Conservation (phyloP, 2,329 filamentous ascomycete species). For the Albophoma yamanashiensis region DNA sequence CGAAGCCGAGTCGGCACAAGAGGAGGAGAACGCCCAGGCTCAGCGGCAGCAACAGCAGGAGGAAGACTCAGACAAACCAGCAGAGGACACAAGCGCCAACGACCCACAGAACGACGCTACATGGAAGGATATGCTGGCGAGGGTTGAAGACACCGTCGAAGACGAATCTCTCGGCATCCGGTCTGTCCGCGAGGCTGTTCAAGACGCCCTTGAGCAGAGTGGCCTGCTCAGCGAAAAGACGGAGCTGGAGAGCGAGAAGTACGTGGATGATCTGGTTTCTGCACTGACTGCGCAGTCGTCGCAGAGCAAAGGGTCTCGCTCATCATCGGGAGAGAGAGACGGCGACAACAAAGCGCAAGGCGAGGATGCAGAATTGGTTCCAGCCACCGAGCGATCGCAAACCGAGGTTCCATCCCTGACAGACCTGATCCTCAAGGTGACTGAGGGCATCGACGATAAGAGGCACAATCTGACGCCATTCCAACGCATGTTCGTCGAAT, state of each 20-base stretch:
- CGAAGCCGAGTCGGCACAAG: constrained; percentile 11
- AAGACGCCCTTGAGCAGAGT: constrained; percentile 43
- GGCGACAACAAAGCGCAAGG: constrained; percentile 1
- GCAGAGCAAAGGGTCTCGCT: constrained; percentile 12
- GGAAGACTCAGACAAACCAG: constrained; percentile 12
- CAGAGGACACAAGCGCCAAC: constrained; percentile 8
- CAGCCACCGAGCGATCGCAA: constrained; percentile 1
- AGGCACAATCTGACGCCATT: constrained; percentile 34
- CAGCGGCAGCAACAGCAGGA: constrained; percentile 7
- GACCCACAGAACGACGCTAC: constrained; percentile 23
- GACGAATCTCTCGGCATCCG: constrained; percentile 43
- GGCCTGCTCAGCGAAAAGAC: constrained; percentile 37
- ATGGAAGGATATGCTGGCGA: constrained; percentile 44
- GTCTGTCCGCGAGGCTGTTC: constrained; percentile 41
- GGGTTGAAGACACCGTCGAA: constrained; percentile 46
- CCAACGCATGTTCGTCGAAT: constrained; percentile 37
- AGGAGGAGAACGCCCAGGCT: constrained; percentile 8
- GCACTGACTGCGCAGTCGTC: constrained; percentile 29
- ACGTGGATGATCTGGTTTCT: constrained; percentile 39
- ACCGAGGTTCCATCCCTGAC: constrained; percentile 21
- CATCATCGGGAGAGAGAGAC: constrained; percentile 6
- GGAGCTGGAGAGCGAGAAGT: constrained; percentile 32
- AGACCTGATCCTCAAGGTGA: constrained; percentile 41
- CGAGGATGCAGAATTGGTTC: neutral
- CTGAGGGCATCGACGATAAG: constrained; percentile 31